Percentiles rank a stretch among this genome's conserved stretches.
Conservation (phyloP, 805 yeast genomes). For the Cyberlindnera bimundalis region DNA sequence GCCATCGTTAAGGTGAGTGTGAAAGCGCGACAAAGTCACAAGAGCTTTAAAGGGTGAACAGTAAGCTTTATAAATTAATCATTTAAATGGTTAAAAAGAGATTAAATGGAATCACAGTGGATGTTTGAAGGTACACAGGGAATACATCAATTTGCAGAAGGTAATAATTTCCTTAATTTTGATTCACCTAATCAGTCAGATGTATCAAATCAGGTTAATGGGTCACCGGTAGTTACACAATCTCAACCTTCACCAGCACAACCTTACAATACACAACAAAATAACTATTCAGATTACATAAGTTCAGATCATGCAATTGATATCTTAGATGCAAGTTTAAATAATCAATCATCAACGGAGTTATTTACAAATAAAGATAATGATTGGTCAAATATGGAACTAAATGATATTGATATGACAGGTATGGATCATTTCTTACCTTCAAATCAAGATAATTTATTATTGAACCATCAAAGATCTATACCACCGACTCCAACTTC, state of each 20-base stretch:
- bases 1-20: no score
- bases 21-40: constrained; percentile 1
- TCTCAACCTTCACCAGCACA: no score
- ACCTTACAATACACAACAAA: no score
- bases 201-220: neutral
- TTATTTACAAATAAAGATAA: constrained; percentile 1
- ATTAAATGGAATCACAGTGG: constrained; percentile 10
- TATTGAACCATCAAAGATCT: neutral
- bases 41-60: neutral
- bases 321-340: constrained; percentile 6
- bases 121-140: constrained; percentile 12
- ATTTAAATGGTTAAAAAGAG: no score
- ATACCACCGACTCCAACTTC: constrained; percentile 27
- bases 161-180: constrained; percentile 16
- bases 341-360: no score
- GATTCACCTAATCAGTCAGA: constrained; percentile 24
- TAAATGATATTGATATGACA: constrained; percentile 11
- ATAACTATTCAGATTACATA: constrained; percentile 3
- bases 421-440: constrained; percentile 14
- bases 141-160: constrained; percentile 6
- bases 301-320: constrained; percentile 6
- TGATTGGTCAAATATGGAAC: constrained; percentile 6
- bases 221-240: neutral
- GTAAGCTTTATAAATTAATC: no score
- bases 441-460: neutral